Conservation (phyloP, 2,329 filamentous ascomycete species). For the Colletotrichum higginsianum region DNA sequence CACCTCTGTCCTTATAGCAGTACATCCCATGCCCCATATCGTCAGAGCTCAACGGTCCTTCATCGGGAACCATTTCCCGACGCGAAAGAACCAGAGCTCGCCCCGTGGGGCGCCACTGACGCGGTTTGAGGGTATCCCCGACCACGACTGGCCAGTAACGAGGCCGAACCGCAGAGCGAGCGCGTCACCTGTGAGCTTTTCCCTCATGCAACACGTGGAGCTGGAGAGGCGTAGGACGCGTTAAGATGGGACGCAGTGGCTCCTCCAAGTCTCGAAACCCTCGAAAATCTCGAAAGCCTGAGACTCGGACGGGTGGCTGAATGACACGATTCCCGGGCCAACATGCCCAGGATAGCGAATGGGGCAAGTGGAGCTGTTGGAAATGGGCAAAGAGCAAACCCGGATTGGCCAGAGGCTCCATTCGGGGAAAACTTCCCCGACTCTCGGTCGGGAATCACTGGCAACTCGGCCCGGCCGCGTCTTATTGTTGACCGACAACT, state of each 20-base stretch:
- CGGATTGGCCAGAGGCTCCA: not conserved
- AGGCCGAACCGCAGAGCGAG: not conserved
- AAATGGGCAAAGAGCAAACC: not conserved
- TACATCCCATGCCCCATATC: not conserved
- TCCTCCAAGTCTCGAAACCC: no score
- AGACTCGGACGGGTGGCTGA: not conserved
- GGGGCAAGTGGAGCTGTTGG: conserved; percentile 12
- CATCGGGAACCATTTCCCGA: conserved; percentile 30
- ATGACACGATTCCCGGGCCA: not conserved
- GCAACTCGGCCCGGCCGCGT: conserved; percentile 1
- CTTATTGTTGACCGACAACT: not conserved
- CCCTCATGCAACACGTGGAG: conserved; percentile 19
- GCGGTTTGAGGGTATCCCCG: not conserved
- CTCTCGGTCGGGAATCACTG: not conserved
- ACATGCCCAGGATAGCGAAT: not conserved
- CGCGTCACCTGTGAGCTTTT: not conserved
- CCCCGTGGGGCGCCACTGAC: conserved; percentile 29
- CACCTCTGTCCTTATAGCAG: not conserved
- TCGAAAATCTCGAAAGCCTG: conserved; percentile 1
- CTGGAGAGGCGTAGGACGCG: conserved; percentile 16
- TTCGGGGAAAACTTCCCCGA: conserved; percentile 22
- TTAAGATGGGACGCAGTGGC: not conserved
- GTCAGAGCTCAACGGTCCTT: not conserved
- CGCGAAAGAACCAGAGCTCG: not conserved
- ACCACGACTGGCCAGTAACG: not conserved